Evolutionary conservation across 805 yeast genomes (phyloP).

Genomic region (Candida pseudoglaebosa): DNA sequence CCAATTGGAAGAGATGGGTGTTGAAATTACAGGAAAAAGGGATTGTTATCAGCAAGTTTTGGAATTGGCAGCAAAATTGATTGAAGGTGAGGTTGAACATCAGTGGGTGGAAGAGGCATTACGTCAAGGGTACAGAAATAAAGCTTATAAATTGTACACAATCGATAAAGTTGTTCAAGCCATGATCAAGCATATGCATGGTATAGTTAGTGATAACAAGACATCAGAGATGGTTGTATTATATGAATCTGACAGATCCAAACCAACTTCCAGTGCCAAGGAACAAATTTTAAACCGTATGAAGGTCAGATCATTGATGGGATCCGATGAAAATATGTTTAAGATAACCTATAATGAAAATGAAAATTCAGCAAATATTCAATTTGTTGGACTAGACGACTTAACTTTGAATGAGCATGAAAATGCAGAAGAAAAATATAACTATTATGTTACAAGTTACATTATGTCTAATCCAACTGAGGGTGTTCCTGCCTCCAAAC

Average conservation of each 20-base stretch:
- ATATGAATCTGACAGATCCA: constrained; percentile 76
- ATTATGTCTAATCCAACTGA: constrained; percentile 96
- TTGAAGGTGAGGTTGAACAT: constrained; percentile 89
- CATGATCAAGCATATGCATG: constrained; percentile 74
- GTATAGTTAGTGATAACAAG: constrained; percentile 72
- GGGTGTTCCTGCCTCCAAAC: constrained; percentile 76
- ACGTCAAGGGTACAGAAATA: constrained; percentile 91
- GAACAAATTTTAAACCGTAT: constrained; percentile 89
- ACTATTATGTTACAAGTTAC: constrained; percentile 88
- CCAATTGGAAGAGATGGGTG: constrained; percentile 77
- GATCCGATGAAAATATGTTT: constrained; percentile 86
- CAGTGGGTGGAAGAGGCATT: constrained; percentile 93
- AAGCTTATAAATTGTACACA: constrained; percentile 89
- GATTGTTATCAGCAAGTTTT: constrained; percentile 79
- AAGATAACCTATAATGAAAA: constrained; percentile 67
- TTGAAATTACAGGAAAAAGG: constrained; percentile 57
- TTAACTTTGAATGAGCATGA: constrained; percentile 70
- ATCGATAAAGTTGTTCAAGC: constrained; percentile 85
- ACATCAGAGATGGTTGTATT: constrained; percentile 76
- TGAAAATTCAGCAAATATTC: constrained; percentile 56
- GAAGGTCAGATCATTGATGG: constrained; percentile 77
- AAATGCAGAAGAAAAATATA: constrained; percentile 79
- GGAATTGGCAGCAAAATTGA: constrained; percentile 64
- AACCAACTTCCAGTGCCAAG: constrained; percentile 64
- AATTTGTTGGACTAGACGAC: constrained; percentile 84